Base-by-base conservation (phyloP, 2,329 filamentous ascomycete species). In the Colletotrichum caudatum region DNA sequence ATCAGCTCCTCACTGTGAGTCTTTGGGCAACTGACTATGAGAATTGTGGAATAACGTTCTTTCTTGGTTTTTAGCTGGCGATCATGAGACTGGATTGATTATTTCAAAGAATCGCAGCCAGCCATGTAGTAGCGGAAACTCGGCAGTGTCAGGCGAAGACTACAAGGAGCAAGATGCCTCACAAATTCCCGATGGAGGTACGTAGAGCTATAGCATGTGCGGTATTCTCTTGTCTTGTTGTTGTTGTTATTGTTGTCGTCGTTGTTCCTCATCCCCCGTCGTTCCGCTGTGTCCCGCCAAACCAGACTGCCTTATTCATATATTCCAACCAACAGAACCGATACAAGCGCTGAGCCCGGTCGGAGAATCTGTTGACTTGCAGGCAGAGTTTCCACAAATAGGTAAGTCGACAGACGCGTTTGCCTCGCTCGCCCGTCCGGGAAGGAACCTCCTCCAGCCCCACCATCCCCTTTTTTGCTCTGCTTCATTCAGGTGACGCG, bases 321-420 rank as follows among this genome's bases (percentile, higher is more conserved):
- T 68, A 18, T 44, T 37, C 16, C 44, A 16, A 26, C 56, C 33
- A 59, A 61, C 46, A 62, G 51, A 18, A n/a, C 57, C 14, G 41
- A 20, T 35, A 41, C 53, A 53, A 46, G 53, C 44, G 37, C 8
- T 29, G 39, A 12, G 23, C 18, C 44, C 9, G 18, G 20, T 58
- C 18, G 26, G 35, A n/a, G 44, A 64, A 2, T 4, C 29, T 3
- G 35, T 58, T 46, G 58, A 62, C 29, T 39, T 71, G 12, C 58
- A 71, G 29, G 53, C 53, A 9, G 60, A 20, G 20, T 69, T 64
- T 44, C 59, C 65, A 18, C 66, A 69, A 54, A 56, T 54, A 72
- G 69, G 66, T 64, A 64, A 33, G 60, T 64, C 41, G 64, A 69
- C 54, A 69, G 59, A 54, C 37, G 53, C 46, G 50, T 23, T 37